A percentile compares a stretch with the other conserved stretches of the same genome.
phyloP scores from a whole-genome alignment of 2,329 filamentous ascomycete species.

The Colletotrichum liriopes region DNA sequence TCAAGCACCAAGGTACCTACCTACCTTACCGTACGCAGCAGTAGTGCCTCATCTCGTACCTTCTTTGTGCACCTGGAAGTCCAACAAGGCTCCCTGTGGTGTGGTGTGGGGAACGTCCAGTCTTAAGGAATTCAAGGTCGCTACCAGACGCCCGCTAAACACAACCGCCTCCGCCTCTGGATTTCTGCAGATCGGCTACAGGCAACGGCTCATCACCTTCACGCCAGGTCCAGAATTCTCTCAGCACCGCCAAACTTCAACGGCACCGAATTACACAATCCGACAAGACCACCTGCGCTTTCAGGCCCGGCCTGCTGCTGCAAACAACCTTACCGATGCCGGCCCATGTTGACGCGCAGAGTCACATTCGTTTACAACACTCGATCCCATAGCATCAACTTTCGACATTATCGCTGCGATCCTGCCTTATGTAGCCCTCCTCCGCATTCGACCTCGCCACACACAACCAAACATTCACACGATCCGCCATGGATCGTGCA shows the following conservation, averaged over 20 bases:
- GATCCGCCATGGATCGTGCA: constrained; percentile 74
- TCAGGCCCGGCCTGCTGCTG: constrained; percentile 31
- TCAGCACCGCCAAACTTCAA: constrained; percentile 24
- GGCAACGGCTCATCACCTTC: constrained; percentile 32
- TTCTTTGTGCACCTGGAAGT: background rate
- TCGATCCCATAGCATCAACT: constrained; percentile 60
- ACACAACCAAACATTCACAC: constrained; percentile 49
- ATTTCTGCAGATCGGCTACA: constrained; percentile 26
- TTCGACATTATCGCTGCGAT: constrained; percentile 47
- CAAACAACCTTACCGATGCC: constrained; percentile 55
- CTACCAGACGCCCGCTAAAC: constrained; percentile 21
- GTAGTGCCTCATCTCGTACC: background rate
- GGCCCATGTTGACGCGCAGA: constrained; percentile 54
- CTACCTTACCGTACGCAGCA: background rate
- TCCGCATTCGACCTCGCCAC: constrained; percentile 48
- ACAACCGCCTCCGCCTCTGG: constrained; percentile 20
- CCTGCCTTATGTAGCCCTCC: constrained; percentile 63
- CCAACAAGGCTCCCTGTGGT: constrained; percentile 14
- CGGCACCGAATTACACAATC: constrained; percentile 4
- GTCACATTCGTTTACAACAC: constrained; percentile 54
- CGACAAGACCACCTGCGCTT: constrained; percentile 11
- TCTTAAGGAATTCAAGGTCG: constrained; percentile 6
- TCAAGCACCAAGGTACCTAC: background rate
- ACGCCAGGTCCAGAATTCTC: constrained; percentile 21
- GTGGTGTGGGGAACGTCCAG: constrained; percentile 1